A percentile compares a stretch with the other conserved stretches of the same genome.
These are phyloP conservation scores for Immersiella caudata DNA, from an alignment of 495 filamentous ascomycete genomes.

Conservation along the genomic window DNA sequence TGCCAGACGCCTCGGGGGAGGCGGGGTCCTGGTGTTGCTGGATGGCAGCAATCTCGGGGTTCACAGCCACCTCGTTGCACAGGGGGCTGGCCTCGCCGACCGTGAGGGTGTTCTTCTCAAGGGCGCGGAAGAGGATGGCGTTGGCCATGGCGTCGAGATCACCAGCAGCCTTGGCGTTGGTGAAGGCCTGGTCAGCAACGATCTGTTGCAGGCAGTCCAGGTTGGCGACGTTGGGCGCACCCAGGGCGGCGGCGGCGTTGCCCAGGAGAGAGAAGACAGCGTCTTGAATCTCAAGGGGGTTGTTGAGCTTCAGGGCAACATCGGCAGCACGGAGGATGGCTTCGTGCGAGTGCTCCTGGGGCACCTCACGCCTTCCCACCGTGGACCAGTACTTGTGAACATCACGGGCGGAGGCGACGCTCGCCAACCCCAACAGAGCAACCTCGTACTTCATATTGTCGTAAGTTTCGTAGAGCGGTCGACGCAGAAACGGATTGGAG, in stretches of 20 bases:
- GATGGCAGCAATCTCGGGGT: constrained; percentile 68
- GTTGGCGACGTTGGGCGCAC: constrained; percentile 60
- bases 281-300: constrained; percentile 61
- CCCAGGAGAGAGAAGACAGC: constrained; percentile 67
- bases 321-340: constrained; percentile 52
- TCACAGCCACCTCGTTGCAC: constrained; percentile 64
- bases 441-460: constrained; percentile 52
- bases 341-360: constrained; percentile 67
- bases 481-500: constrained; percentile 29
- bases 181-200: constrained; percentile 69
- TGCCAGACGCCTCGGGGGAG: constrained; percentile 52
- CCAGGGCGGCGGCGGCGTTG: constrained; percentile 58
- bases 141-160: constrained; percentile 59
- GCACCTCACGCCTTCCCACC: constrained; percentile 55
- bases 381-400: constrained; percentile 37
- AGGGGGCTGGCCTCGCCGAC: constrained; percentile 58
- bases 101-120: constrained; percentile 64
- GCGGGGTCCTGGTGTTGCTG: constrained; percentile 68
- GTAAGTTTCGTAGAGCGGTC: constrained; percentile 34
- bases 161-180: constrained; percentile 65
- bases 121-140: constrained; percentile 63
- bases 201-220: constrained; percentile 68
- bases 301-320: constrained; percentile 55
- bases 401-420: constrained; percentile 38
- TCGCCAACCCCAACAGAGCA: constrained; percentile 37